phyloP scores from a whole-genome alignment of 169 alveolate species.

The Ichthyophthirius multifiliis region DNA sequence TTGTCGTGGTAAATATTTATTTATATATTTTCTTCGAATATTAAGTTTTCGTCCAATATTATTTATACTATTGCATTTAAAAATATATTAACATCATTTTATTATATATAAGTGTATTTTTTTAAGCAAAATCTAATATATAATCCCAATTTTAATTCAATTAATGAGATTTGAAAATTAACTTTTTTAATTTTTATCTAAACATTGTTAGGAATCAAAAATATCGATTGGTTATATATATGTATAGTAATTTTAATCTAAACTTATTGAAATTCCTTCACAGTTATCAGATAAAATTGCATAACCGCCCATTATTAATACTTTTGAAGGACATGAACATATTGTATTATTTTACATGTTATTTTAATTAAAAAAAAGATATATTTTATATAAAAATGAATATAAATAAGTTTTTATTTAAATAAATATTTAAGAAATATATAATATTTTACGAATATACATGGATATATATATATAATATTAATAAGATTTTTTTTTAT shows the following conservation, averaged over 20 bases:
- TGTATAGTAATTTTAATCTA: background rate
- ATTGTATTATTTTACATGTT: no score
- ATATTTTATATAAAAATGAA: no score
- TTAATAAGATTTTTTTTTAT: no score
- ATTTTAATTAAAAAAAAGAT: no score
- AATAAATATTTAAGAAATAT: no score
- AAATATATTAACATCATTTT: background rate
- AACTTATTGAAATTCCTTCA: background rate
- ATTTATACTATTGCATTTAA: background rate
- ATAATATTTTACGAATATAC: no score
- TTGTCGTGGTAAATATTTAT: background rate
- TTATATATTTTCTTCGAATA: background rate
- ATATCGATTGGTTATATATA: no score
- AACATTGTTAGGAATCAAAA: background rate
- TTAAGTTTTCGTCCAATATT: background rate
- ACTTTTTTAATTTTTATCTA: background rate
- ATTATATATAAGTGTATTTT: background rate
- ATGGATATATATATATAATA: no score
- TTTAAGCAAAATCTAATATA: background rate
- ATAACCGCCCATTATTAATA: conserved; percentile 12
- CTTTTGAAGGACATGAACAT: conserved; percentile 24
- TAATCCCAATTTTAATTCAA: conserved; percentile 2
- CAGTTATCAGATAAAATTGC: background rate
- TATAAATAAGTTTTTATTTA: no score
- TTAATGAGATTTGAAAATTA: background rate